Base-by-base conservation (phyloP, 192 early-diverging fungal genomes). In the Cladochytrium replicatum region DNA sequence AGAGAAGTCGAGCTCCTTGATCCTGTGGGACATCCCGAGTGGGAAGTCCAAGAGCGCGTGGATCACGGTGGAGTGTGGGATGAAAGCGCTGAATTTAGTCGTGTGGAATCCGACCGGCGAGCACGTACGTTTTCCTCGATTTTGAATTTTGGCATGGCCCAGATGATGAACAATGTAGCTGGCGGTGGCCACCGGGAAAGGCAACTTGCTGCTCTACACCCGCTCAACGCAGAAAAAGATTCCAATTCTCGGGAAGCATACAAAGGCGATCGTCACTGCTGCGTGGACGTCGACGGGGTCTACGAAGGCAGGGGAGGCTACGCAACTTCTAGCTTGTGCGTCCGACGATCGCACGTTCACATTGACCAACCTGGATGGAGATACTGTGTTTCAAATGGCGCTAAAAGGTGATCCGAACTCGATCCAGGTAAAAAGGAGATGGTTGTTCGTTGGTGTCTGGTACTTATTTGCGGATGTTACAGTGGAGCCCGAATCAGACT, bases 201-300 rank as follows among this genome's bases (percentile, higher is more conserved):
- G 74, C 61, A 75, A 71, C 43, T 41, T 76, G 17, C 50, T 74
- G 8, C 26, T 75, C 4, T 71, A 54, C 26, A 68, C 72, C 52
- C 26, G 56, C 11, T 43, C 41, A 40, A 58, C 47, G 19, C 32
- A 26, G 3, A 61, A 69, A 46, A 72, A 69, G 51, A 53, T 58
- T 19, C 75, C 75, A 13, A 50, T 77, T 4, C 23, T 73, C 24
- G 74, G 75, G 8, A 77, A 77, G 45, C 75, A 77, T 44, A 54
- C 56, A 32, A 72, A 64, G 32, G 51, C 74, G 3, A 77, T 77
- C 23, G 46, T 50, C 0, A 32, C 50, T 17, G 57, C 47, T 0
- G 40, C 43, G 25, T 77, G 75, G 74, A 61, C 46, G 42, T 54
- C 48, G 49, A 63, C 49, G 32, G 22, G 28, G 0, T 64, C 6